phyloP scores from a whole-genome alignment of 75 land plant species.

The Sequoiadendron giganteum region DNA sequence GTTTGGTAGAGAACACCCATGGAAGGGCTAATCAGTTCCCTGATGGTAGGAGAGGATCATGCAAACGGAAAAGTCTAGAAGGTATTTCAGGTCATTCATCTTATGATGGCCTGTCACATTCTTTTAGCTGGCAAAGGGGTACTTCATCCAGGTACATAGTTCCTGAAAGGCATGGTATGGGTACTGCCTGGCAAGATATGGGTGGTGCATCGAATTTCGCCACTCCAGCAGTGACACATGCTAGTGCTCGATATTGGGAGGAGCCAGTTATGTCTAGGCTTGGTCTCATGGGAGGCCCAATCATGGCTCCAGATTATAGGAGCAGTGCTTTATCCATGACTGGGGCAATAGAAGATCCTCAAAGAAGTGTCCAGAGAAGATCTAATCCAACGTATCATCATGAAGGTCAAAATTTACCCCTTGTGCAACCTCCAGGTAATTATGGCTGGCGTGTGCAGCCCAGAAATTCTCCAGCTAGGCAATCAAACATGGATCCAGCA shows the following conservation, averaged over 20 bases:
- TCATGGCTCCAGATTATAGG: neutral
- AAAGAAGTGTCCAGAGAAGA: conserved; percentile 6
- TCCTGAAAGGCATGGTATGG: neutral
- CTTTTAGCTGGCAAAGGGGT: neutral
- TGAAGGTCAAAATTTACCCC: neutral
- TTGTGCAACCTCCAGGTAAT: neutral
- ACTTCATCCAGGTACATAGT: neutral
- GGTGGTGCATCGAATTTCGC: neutral
- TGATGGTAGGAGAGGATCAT: neutral
- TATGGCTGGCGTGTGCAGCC: neutral
- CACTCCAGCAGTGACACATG: neutral
- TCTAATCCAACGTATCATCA: neutral
- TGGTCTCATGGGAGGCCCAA: neutral
- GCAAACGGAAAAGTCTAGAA: conserved; percentile 5
- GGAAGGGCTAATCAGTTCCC: conserved; percentile 6
- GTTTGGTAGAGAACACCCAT: neutral
- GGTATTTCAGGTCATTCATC: conserved; percentile 3
- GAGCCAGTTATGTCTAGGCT: neutral
- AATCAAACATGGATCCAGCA: neutral
- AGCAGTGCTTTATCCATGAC: neutral
- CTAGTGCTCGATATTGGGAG: neutral
- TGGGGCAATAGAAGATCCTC: neutral
- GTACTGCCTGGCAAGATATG: neutral
- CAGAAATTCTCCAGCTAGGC: neutral
- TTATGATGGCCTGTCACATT: neutral